Percentiles rank a stretch among this genome's conserved stretches.
These are phyloP conservation scores for Aspergillus incahuasiensis DNA, from an alignment of 495 filamentous ascomycete species.

Conservation along the genomic window DNA sequence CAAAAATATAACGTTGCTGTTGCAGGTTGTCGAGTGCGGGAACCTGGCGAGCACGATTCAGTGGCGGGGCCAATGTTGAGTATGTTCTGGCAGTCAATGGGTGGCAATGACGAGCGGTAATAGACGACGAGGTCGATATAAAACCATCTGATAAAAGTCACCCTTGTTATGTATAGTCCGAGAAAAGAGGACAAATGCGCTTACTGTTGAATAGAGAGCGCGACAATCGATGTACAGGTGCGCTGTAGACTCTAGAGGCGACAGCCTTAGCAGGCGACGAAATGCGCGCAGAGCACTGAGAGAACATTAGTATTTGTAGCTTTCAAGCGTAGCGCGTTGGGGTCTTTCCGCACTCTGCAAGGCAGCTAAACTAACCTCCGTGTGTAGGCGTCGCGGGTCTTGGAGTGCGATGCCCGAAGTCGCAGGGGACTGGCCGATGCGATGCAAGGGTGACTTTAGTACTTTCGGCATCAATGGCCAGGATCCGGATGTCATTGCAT, in stretches of 20 bases:
- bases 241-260: slow-evolving; percentile 14
- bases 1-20: slow-evolving; percentile 51
- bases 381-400: background rate
- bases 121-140: slow-evolving; percentile 22
- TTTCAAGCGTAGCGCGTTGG: too few relatives aligned
- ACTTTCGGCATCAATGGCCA: slow-evolving; percentile 43
- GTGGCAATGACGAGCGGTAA: slow-evolving; percentile 15
- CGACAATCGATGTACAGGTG: slow-evolving; percentile 17
- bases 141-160: slow-evolving; percentile 16
- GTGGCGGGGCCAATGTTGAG: slow-evolving; percentile 33
- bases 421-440: slow-evolving; percentile 18
- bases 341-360: too few relatives aligned
- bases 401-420: slow-evolving; percentile 18
- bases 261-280: slow-evolving; percentile 27
- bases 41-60: slow-evolving; percentile 21
- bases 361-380: slow-evolving; percentile 21
- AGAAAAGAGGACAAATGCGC: too few relatives aligned
- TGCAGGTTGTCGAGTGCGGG: slow-evolving; percentile 23
- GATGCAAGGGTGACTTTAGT: slow-evolving; percentile 34
- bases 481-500: slow-evolving; percentile 36
- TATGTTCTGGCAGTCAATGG: slow-evolving; percentile 27
- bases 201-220: slow-evolving; percentile 20
- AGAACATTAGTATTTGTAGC: background rate
- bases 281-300: slow-evolving; percentile 10
- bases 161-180: background rate